A percentile compares a stretch with the other conserved stretches of the same genome.
phyloP scores from a whole-genome alignment of 192 early-diverging fungal genomes.

The Backusella circina region DNA sequence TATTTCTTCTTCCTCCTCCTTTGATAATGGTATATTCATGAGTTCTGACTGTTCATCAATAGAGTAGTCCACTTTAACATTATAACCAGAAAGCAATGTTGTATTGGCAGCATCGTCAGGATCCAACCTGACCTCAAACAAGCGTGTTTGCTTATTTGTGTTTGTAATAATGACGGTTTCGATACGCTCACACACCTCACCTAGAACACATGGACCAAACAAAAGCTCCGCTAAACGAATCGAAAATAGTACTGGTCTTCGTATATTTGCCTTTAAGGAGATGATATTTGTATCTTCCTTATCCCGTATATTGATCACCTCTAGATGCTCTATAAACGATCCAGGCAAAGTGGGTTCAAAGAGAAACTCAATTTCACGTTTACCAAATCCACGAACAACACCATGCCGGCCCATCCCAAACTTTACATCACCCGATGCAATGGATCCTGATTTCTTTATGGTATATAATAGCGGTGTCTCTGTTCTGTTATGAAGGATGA shows the following conservation, averaged over 20 bases:
- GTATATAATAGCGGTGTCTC: slow-evolving; percentile 86
- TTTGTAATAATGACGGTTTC: slow-evolving; percentile 76
- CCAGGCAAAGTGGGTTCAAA: slow-evolving; percentile 89
- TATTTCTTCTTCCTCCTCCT: slow-evolving; percentile 90
- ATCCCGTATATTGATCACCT: slow-evolving; percentile 86
- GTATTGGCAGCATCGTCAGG: slow-evolving; percentile 49
- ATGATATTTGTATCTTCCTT: slow-evolving; percentile 70
- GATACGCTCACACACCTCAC: slow-evolving; percentile 42
- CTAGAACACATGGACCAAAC: slow-evolving; percentile 68
- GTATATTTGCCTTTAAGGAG: slow-evolving; percentile 86
- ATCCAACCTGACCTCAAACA: slow-evolving; percentile 73
- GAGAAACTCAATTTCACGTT: slow-evolving; percentile 86
- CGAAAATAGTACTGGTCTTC: slow-evolving; percentile 81
- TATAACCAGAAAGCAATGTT: slow-evolving; percentile 40
- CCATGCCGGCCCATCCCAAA: slow-evolving; percentile 78
- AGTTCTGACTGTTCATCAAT: slow-evolving; percentile 37
- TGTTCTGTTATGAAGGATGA: slow-evolving; percentile 84
- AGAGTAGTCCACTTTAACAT: slow-evolving; percentile 57
- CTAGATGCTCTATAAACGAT: slow-evolving; percentile 77
- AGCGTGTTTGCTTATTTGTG: slow-evolving; percentile 74
- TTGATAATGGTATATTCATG: slow-evolving; percentile 40
- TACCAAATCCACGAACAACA: slow-evolving; percentile 84
- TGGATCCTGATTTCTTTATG: slow-evolving; percentile 93
- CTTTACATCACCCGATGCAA: slow-evolving; percentile 85
- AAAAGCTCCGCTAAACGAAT: slow-evolving; percentile 67